Evolutionary conservation across 495 filamentous ascomycete genomes (phyloP), one percentile per base, ranked within the genome.

Genomic region (Filosporella fistucella): DNA sequence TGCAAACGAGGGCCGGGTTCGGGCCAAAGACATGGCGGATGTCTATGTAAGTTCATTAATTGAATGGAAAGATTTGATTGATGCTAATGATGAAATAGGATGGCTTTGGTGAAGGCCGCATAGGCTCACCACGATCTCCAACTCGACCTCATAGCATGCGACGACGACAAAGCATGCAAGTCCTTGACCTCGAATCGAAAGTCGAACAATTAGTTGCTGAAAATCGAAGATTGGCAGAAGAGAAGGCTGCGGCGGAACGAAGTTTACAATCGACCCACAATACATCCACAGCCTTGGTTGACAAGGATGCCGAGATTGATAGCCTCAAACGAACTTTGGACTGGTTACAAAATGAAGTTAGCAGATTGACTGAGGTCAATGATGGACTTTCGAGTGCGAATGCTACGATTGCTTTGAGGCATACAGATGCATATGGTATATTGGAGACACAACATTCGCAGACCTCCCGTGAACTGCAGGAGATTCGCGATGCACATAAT

Each of bases 61-160:
- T 39, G 25, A 17, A 26, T 43, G 33, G n/a, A n/a, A 25, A 45
- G 21, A 16, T 25, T 35, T 14, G 16, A 39, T 36, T 35, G 18
- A 11, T 42, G 38, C 42, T 48, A 20, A 50, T 38, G 8, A 45
- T 2, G 13, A 16, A 48, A 45, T 66, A 95, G 89, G 90, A 96
- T 80, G 91, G 87, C 67, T 95, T 81, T 74, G 93, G 94, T 66
- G 91, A 95, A 65, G 88, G 86, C 67, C 89, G 80, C 60, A 87
- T 82, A 55, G 73, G 75, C 59, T 94, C 89, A 60, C 90, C 91
- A 57, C 84, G 83, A 62, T 97, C 94, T 56, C 93, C 93, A 42
- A 95, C 89, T 55, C 86, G 94, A 65, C 91, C 91, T 63, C 89
- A 91, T 65, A 96, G 89, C 75, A 84, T 95, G 74, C 89, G 91